These are phyloP conservation scores for Schoenoplectus tabernaemontani DNA, from an alignment of 202 grass and related monocot species.

Conservation along the genomic window DNA sequence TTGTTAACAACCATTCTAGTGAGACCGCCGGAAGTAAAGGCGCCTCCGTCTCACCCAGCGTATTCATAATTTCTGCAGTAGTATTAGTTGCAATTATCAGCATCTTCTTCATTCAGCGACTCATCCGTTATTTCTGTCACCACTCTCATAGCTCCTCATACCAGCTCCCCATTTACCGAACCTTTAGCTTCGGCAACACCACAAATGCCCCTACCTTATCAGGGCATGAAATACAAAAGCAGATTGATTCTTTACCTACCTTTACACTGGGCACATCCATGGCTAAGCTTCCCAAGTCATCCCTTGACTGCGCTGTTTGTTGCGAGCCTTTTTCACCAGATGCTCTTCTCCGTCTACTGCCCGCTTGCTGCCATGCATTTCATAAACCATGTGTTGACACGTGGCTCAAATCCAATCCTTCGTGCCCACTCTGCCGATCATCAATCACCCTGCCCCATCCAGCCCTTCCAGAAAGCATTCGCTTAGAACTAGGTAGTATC, in stretches of 20 bases:
- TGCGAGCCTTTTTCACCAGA: slow-evolving; percentile 47
- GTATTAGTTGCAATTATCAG: slow-evolving; percentile 49
- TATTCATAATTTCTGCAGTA: slow-evolving; percentile 61
- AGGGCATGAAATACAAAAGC: slow-evolving; percentile 32
- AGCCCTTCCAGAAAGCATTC: slow-evolving; percentile 40
- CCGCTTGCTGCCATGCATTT: slow-evolving; percentile 79
- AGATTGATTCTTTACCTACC: slow-evolving; percentile 53
- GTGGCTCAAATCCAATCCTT: slow-evolving; percentile 65
- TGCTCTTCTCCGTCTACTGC: slow-evolving; percentile 70
- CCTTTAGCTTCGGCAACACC: background rate
- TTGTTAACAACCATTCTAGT: slow-evolving; percentile 10
- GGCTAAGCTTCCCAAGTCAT: slow-evolving; percentile 35
- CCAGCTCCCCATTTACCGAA: slow-evolving; percentile 30
- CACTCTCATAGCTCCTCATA: slow-evolving; percentile 24
- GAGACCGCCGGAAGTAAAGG: slow-evolving; percentile 21
- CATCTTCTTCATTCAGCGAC: slow-evolving; percentile 41
- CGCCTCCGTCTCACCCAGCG: slow-evolving; percentile 27
- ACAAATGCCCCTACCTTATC: slow-evolving; percentile 17
- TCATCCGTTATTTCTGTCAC: slow-evolving; percentile 48
- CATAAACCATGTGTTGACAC: slow-evolving; percentile 63
- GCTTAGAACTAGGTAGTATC: slow-evolving; percentile 60
- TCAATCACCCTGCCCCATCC: slow-evolving; percentile 55
- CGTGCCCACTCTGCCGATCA: slow-evolving; percentile 80
- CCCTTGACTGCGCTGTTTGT: slow-evolving; percentile 77
- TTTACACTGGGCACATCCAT: slow-evolving; percentile 60